Conservation (phyloP, 2,329 filamentous ascomycete species). For the Aureobasidium sp. region DNA sequence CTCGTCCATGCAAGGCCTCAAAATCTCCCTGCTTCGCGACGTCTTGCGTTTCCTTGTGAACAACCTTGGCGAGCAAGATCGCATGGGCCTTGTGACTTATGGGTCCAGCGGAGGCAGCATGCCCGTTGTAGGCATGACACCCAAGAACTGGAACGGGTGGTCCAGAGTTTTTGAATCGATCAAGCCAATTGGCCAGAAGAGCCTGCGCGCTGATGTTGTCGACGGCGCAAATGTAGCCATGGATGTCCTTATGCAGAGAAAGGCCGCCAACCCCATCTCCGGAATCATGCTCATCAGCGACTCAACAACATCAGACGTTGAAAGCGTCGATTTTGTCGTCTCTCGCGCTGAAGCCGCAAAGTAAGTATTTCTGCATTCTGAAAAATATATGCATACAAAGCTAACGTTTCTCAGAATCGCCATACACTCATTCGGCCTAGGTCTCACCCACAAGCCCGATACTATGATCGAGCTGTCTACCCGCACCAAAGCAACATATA, state of each 20-base stretch:
- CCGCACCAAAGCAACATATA: slow-evolving; percentile 92
- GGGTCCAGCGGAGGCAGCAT: slow-evolving; percentile 90
- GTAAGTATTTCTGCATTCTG: slow-evolving; percentile 44
- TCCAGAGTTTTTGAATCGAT: slow-evolving; percentile 77
- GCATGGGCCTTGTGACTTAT: slow-evolving; percentile 96
- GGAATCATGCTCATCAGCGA: slow-evolving; percentile 97
- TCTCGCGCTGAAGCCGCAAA: slow-evolving; percentile 95
- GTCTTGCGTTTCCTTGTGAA: slow-evolving; percentile 86
- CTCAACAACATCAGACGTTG: slow-evolving; percentile 85
- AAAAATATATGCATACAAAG: slow-evolving; percentile 13
- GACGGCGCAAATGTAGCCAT: slow-evolving; percentile 97
- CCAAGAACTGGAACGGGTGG: slow-evolving; percentile 91
- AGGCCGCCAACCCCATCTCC: slow-evolving; percentile 89
- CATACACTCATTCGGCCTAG: slow-evolving; percentile 93
- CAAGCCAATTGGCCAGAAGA: slow-evolving; percentile 92
- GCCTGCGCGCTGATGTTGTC: slow-evolving; percentile 88
- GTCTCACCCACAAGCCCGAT: slow-evolving; percentile 95
- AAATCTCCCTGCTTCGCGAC: slow-evolving; percentile 90
- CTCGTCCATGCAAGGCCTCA: slow-evolving; percentile 98
- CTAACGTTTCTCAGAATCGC: slow-evolving; percentile 55
- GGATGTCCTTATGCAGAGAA: slow-evolving; percentile 96
- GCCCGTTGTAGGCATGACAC: slow-evolving; percentile 95
- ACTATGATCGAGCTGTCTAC: slow-evolving; percentile 97
- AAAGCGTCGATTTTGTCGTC: slow-evolving; percentile 96
- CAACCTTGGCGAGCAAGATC: slow-evolving; percentile 82